phyloP scores from a whole-genome alignment of 2,329 filamentous ascomycete species.

The Bipolaris cookei region DNA sequence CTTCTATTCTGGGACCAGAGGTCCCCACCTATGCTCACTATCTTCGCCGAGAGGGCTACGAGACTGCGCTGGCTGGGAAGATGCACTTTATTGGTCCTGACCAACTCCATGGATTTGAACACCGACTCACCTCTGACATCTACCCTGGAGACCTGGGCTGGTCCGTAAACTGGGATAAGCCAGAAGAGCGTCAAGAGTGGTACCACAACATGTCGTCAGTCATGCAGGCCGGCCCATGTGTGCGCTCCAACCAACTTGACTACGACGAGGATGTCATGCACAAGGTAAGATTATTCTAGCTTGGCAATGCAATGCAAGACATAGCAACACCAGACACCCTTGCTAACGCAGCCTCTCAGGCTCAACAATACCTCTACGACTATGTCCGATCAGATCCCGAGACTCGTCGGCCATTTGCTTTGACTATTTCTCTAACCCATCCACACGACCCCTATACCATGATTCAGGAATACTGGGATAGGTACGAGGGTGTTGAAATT shows the following conservation, averaged over 20 bases:
- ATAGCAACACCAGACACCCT: not conserved
- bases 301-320: not conserved
- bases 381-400: conserved; percentile 79
- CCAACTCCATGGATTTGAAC: conserved; percentile 92
- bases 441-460: conserved; percentile 96
- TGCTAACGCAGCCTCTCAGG: conserved; percentile 47
- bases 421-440: conserved; percentile 93
- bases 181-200: conserved; percentile 84
- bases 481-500: conserved; percentile 89
- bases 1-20: conserved; percentile 80
- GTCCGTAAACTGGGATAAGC: conserved; percentile 95
- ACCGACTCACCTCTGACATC: conserved; percentile 85
- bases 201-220: conserved; percentile 95
- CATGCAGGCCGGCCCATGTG: conserved; percentile 84
- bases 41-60: conserved; percentile 81
- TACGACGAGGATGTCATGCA: conserved; percentile 97
- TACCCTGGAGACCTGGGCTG: conserved; percentile 94
- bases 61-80: conserved; percentile 90
- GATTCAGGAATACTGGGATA: conserved; percentile 89
- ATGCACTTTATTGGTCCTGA: conserved; percentile 95
- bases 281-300: conserved; percentile 54
- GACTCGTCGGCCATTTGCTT: conserved; percentile 74
- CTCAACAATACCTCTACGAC: conserved; percentile 88
- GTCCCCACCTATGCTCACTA: conserved; percentile 93
- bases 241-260: conserved; percentile 92